Evolutionary conservation across 1,284 basidiomycete species (phyloP).

Genomic region (Cronartium ribicola): DNA sequence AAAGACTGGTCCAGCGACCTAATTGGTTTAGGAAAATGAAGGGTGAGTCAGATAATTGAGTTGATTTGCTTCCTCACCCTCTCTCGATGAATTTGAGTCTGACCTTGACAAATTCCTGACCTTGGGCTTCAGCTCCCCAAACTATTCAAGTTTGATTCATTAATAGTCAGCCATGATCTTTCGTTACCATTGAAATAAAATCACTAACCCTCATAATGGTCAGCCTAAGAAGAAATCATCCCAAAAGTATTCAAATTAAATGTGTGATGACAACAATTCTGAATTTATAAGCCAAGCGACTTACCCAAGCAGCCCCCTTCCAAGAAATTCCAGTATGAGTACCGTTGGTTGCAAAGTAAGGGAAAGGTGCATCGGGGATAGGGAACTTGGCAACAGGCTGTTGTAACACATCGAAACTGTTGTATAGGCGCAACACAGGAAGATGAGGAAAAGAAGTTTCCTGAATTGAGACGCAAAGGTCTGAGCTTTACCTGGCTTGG

Average conservation of each 20-base stretch:
- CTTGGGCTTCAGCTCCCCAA: neutral
- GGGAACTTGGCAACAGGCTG: constrained; percentile 10
- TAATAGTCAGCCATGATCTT: no score
- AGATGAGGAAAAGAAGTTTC: neutral
- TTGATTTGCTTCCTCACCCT: neutral
- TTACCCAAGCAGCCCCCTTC: constrained; percentile 25
- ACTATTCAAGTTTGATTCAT: neutral
- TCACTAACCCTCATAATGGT: neutral
- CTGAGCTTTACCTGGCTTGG: neutral
- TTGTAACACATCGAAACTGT: constrained; percentile 19
- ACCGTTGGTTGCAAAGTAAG: constrained; percentile 30
- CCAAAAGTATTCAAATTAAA: neutral
- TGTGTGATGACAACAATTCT: neutral
- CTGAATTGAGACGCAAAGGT: neutral
- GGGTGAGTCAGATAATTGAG: neutral
- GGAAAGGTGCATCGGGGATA: constrained; percentile 8
- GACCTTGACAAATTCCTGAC: neutral
- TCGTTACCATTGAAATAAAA: neutral
- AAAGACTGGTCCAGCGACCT: neutral
- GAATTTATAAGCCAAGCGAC: neutral
- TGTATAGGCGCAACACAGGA: neutral
- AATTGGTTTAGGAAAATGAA: neutral
- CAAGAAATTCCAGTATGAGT: constrained; percentile 30
- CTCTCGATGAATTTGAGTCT: neutral
- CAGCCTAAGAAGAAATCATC: neutral